Base-by-base conservation (phyloP, 768 basidiomycete species). In the Suillus paluster region DNA sequence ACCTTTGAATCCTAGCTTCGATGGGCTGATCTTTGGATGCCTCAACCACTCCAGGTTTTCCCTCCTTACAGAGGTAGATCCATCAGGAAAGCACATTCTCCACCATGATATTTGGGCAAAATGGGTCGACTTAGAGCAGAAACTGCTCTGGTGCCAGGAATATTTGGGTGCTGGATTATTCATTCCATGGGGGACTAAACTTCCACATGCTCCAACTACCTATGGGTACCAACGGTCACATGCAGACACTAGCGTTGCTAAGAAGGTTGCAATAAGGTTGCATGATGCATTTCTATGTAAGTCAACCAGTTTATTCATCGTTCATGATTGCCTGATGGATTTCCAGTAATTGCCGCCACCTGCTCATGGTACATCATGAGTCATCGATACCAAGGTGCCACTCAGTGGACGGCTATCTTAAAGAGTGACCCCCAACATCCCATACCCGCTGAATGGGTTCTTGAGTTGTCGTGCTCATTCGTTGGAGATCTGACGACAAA, bases 1-100 rank as follows among this genome's bases (percentile, higher is more conserved):
- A 17, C 55, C 55, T 21, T 8, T 12, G n/a, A 15, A 56, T 15
- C 36, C 55, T 38, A 23, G n/a, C 14, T 56, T 42, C 6, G 21
- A 56, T 27, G 55, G 55, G 41, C 34, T 12, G 0, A 56, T 56
- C 41, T 56, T 56, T 33, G 41, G 12, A 17, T 56, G 55, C 27
- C 41, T 56, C 5, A 56, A 42, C 36, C 41, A 56, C 55, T 23
- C 55, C 23, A 23, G 55, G 12, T 38, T 23, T 10, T 38, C 21
- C 1, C 36, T 56, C 17, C 55, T 17, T 2, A 42, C 27, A 25
- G 55, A 56, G 41, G 45, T 46, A 8, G 45, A 46, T 15, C 2
- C 36, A 15, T 3, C 1, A 5, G 55, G 55, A 10, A 27, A 1
- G 4, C 19, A 56, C 41, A 25, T 38, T 7, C 36, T 56, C 21